Evolutionary conservation across 2,329 filamentous ascomycete species (phyloP).

Genomic region (Colletotrichum brevisporum): DNA sequence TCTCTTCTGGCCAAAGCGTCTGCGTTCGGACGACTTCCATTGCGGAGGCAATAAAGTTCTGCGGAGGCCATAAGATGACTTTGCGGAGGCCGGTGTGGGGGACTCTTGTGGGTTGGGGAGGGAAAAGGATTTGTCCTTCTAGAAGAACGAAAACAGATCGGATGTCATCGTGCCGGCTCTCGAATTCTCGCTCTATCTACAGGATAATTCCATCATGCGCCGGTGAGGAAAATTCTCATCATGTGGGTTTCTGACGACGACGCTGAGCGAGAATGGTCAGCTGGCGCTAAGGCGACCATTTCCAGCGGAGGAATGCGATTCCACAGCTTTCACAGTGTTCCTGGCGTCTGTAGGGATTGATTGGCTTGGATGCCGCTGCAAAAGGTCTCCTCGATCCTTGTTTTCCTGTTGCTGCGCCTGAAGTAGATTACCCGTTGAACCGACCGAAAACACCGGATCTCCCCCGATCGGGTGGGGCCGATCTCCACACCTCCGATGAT

Average conservation of each 20-base stretch:
- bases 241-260: no score
- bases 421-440: not conserved
- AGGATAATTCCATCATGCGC: not conserved
- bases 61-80: slow-evolving; percentile 27
- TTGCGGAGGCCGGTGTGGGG: slow-evolving; percentile 37
- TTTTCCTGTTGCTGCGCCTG: no score
- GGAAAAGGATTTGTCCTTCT: not conserved
- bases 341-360: no score
- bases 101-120: slow-evolving; percentile 7
- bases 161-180: not conserved
- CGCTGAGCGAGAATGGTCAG: no score
- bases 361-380: not conserved
- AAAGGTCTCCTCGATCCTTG: no score
- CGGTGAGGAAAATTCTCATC: not conserved
- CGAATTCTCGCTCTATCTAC: slow-evolving; percentile 19
- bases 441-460: not conserved
- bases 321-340: not conserved
- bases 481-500: not conserved
- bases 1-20: slow-evolving; percentile 16
- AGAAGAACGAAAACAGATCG: not conserved
- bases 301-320: not conserved
- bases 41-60: slow-evolving; percentile 20
- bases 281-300: no score
- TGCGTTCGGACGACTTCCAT: slow-evolving; percentile 28
- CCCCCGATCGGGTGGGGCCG: not conserved